These are phyloP conservation scores for Candida railenensis DNA, from an alignment of 805 yeast genomes.

Conservation along the genomic window DNA sequence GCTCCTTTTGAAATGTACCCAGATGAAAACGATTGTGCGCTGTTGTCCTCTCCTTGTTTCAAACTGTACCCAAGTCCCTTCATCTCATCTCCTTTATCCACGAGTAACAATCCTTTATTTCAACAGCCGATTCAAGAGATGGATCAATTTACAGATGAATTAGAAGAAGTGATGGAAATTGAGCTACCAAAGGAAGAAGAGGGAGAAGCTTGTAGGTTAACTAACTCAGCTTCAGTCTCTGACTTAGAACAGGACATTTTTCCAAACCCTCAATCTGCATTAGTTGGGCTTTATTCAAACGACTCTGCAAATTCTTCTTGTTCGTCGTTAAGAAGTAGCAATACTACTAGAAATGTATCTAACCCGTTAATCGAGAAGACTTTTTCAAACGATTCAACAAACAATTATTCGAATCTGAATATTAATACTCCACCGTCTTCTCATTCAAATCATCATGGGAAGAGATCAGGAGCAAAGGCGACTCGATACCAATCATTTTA, in stretches of 20 bases:
- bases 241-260: slow-evolving; percentile 6
- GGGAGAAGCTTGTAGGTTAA: slow-evolving; percentile 6
- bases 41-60: slow-evolving; percentile 30
- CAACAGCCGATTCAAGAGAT: slow-evolving; percentile 33
- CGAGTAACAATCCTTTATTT: slow-evolving; percentile 18
- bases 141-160: slow-evolving; percentile 22
- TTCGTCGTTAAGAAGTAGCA: slow-evolving; percentile 25
- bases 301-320: slow-evolving; percentile 34
- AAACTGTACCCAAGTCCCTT: slow-evolving; percentile 17
- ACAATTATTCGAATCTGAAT: slow-evolving; percentile 21
- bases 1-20: slow-evolving; percentile 16
- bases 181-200: slow-evolving; percentile 2
- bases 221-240: slow-evolving; percentile 7
- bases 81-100: slow-evolving; percentile 18
- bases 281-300: slow-evolving; percentile 22
- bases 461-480: slow-evolving; percentile 44
- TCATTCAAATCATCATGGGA: slow-evolving; percentile 11
- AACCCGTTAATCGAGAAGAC: slow-evolving; percentile 26
- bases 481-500: slow-evolving; percentile 47
- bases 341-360: slow-evolving; percentile 5
- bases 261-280: slow-evolving; percentile 21
- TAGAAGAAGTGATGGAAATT: slow-evolving; percentile 8
- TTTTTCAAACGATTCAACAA: slow-evolving; percentile 29
- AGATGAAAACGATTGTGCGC: slow-evolving; percentile 21
- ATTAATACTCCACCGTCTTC: slow-evolving; percentile 3